These are phyloP conservation scores for Imleria badia DNA, from an alignment of 768 basidiomycete genomes.

Conservation along the genomic window DNA sequence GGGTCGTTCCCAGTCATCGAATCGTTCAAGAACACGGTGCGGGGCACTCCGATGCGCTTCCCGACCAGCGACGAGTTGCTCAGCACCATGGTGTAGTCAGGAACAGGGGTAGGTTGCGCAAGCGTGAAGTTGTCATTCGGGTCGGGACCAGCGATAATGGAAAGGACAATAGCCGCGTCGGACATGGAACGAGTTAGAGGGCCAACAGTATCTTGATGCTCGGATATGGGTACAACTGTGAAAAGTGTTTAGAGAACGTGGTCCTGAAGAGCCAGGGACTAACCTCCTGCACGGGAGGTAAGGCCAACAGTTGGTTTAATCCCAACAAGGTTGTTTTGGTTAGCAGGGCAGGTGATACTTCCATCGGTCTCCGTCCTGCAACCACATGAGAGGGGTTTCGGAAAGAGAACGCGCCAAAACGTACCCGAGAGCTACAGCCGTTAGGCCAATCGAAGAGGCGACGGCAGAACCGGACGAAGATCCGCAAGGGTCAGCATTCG, in stretches of 20 bases:
- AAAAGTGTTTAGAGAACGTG: neutral
- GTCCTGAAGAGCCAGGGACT: neutral
- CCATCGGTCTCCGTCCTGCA: slow-evolving; percentile 49
- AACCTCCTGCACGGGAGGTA: slow-evolving; percentile 60
- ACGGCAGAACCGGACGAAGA: slow-evolving; percentile 43
- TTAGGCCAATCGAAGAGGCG: slow-evolving; percentile 28
- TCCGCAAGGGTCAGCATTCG: slow-evolving; percentile 53
- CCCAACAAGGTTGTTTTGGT: slow-evolving; percentile 54
- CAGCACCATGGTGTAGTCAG: slow-evolving; percentile 49
- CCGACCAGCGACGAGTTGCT: no score
- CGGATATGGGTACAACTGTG: slow-evolving; percentile 55
- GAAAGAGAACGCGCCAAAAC: neutral
- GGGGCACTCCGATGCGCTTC: no score
- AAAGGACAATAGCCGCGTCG: slow-evolving; percentile 55
- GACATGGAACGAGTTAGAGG: slow-evolving; percentile 53
- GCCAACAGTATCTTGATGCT: slow-evolving; percentile 58
- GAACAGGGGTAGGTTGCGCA: slow-evolving; percentile 50
- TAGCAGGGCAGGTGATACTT: slow-evolving; percentile 53
- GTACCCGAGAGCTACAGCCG: slow-evolving; percentile 44
- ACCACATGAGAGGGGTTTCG: neutral
- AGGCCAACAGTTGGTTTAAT: slow-evolving; percentile 62
- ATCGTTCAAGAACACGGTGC: no score
- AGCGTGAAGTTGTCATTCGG: slow-evolving; percentile 55
- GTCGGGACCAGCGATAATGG: slow-evolving; percentile 56
- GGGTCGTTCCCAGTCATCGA: no score